Evolutionary conservation across 768 basidiomycete genomes (phyloP), one percentile per base, ranked within the genome.

Genomic region (Brasilioporus rufonigricans): DNA sequence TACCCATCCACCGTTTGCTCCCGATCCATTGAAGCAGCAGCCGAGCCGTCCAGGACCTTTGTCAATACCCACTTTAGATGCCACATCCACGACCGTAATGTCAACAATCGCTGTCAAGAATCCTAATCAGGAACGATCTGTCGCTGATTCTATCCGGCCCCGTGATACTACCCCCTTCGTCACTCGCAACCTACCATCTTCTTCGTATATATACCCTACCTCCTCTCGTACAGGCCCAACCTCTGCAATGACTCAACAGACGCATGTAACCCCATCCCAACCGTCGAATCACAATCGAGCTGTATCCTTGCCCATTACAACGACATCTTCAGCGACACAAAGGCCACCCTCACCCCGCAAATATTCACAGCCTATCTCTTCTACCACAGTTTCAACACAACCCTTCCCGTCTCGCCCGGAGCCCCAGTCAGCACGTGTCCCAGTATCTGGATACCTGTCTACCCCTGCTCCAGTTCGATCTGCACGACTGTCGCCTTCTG

Each of bases 281-380:
- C 52, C 58, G 10, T 49, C 57, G 39, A 39, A 44, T 43, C 77
- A 77, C 52, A 58, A 73, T 27, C 75, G 73, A 56, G 64, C 71
- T 56, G 67, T 62, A 61, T 77, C 76, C 24, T 50, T 75, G 43
- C 77, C 74, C 35, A 56, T 53, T 13, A 44, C 63, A 40, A 40
- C 68, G 6, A 50, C 52, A 45, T 59, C 61, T 36, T 46, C 61
- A 7, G 38, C 56, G 13, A 46, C 27, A 8, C 67, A 60, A 54
- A 64, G 58, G 24, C 68, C 68, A 14, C 59, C 61, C 13, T 66
- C 68, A 29, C 71, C 69, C 35, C 68, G 62, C 44, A 70, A 69
- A 56, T 46, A 53, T 49, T 61, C 62, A 39, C 70, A 73, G 9
- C 67, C 66, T 40, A 62, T 67, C 2, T 23, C 63, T 43, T 51